Evolutionary conservation across 805 yeast species (phyloP), one percentile per base, ranked within the genome.

Genomic region (Suhomyces xylopsoci): DNA sequence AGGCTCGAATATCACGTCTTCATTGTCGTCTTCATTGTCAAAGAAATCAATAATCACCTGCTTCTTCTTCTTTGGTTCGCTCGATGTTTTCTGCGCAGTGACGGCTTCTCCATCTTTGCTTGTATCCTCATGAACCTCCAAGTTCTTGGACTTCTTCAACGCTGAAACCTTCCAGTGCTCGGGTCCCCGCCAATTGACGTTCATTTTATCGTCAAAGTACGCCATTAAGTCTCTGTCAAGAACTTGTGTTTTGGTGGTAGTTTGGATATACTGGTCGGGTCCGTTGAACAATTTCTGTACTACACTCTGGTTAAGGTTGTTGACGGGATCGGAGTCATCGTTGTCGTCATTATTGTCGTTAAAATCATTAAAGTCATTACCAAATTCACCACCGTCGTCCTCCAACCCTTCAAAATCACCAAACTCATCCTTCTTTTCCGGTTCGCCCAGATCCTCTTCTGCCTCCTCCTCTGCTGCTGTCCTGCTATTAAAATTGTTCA

Each of bases 91-190:
- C 14, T 5, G 43, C 48, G 15, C 48, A 7, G 45, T 30, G 10
- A 50, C 50, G 28, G 38, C 44, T 24, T 44, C 49, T 56, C 48
- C 22, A 43, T 57, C 45, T n/a, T n/a, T 32, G 4, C 8, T 19
- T 12, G 5, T 7, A 43, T 34, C 28, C 10, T 48, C 50, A 28
- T 45, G 47, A 19, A 57, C 62, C 10, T 56, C 58, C 12, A 70
- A 46, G 20, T 62, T 65, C 53, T 70, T 72, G 25, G 71, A 58
- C 57, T 77, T 76, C 60, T 82, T 85, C 47, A 86, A 67, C 12
- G 82, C 80, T 42, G 80, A 73, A 9, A 93, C 87, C 68, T 87
- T 88, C 97, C 97, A 93, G 69, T 90, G 96, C 58, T 89, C 93
- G 12, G 93, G 79, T 7, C 97, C 97, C 26, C 96, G 81, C 97